These are phyloP conservation scores for Phoenix roebelenii DNA, from an alignment of 176 grass and related monocot species.

Conservation along the genomic window DNA sequence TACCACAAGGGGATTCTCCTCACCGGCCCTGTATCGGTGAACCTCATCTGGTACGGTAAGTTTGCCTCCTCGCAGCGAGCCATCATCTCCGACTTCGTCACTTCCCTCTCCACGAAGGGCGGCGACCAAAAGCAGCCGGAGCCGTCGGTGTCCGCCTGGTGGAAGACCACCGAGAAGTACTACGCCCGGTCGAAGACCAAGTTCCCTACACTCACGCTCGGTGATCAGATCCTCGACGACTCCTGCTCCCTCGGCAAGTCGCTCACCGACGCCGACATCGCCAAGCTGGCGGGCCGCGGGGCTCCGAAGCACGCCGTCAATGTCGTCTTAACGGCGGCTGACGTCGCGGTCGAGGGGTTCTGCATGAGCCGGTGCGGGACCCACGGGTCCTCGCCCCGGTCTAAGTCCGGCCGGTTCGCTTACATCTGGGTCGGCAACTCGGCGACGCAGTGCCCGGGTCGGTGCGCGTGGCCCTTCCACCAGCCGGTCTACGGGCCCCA, in stretches of 20 bases:
- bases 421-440: constrained; percentile 46
- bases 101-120: constrained; percentile 11
- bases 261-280: constrained; percentile 44
- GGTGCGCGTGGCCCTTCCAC: constrained; percentile 68
- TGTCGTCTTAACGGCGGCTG: constrained; percentile 59
- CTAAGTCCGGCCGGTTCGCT: neutral
- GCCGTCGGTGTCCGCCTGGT: constrained; percentile 38
- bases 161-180: constrained; percentile 28
- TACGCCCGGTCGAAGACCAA: constrained; percentile 18
- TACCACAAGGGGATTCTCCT: constrained; percentile 35
- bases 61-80: constrained; percentile 22
- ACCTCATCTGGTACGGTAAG: constrained; percentile 32
- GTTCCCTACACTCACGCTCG: constrained; percentile 20
- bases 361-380: constrained; percentile 69
- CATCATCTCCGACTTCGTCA: constrained; percentile 29
- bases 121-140: neutral
- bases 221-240: constrained; percentile 20
- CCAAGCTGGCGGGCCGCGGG: constrained; percentile 22
- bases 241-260: constrained; percentile 34
- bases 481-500: constrained; percentile 37
- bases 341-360: constrained; percentile 72
- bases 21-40: constrained; percentile 19
- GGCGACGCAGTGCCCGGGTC: constrained; percentile 36
- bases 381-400: constrained; percentile 29
- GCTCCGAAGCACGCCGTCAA: constrained; percentile 28